Conservation (phyloP, 805 yeast genomes). For the Phaffomyces thermotolerans region DNA sequence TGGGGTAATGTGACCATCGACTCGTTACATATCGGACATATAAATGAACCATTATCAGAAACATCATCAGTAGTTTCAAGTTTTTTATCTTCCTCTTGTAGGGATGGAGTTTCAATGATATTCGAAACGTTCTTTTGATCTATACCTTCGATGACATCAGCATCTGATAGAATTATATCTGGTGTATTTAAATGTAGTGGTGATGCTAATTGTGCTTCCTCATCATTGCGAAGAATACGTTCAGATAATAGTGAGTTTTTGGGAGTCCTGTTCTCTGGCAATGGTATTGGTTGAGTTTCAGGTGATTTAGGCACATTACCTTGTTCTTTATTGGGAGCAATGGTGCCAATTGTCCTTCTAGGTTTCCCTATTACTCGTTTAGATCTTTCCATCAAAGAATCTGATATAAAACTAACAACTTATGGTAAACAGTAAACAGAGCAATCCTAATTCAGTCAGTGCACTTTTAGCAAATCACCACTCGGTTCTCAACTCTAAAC, state of each 20-base stretch:
- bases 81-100: background rate
- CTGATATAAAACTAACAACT: background rate
- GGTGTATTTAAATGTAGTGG: constrained; percentile 3
- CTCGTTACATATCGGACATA: constrained; percentile 69
- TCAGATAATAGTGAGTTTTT: background rate
- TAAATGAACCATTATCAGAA: constrained; percentile 3
- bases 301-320: background rate
- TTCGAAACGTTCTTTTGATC: background rate
- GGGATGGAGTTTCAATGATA: too few relatives aligned
- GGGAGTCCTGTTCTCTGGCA: background rate
- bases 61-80: background rate
- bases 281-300: background rate
- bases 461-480: too few relatives aligned
- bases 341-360: constrained; percentile 4
- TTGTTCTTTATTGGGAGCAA: background rate
- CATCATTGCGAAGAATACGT: background rate
- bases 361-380: constrained; percentile 3
- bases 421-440: background rate
- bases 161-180: constrained; percentile 10
- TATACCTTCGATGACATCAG: constrained; percentile 6
- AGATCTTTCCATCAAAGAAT: background rate
- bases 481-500: too few relatives aligned
- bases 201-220: constrained; percentile 1
- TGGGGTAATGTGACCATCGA: constrained; percentile 45
- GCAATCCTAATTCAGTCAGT: background rate